Percentiles rank a stretch among this genome's conserved stretches.
phyloP scores from a whole-genome alignment of 2,329 filamentous ascomycete species.

The Cercospora sojina region DNA sequence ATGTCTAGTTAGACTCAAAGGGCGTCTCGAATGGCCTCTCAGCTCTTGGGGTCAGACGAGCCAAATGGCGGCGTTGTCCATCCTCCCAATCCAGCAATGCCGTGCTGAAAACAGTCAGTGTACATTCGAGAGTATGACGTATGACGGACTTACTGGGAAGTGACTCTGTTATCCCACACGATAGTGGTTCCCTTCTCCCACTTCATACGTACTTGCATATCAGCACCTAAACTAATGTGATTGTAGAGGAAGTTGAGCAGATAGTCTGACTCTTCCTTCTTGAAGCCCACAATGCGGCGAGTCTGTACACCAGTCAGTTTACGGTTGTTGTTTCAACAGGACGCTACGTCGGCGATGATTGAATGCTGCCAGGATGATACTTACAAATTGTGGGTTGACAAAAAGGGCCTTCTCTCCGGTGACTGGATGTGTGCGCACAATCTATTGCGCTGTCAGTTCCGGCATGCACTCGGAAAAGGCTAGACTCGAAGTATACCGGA shows the following conservation, averaged over 20 bases:
- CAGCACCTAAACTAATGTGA: slow-evolving; percentile 69
- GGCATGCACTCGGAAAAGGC: neutral
- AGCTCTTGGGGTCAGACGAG: slow-evolving; percentile 78
- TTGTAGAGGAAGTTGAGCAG: slow-evolving; percentile 75
- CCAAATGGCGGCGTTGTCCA: slow-evolving; percentile 74
- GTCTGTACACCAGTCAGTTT: slow-evolving; percentile 44
- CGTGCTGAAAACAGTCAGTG: slow-evolving; percentile 43
- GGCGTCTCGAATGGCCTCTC: slow-evolving; percentile 71
- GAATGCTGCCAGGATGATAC: neutral
- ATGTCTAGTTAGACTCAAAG: slow-evolving; percentile 36
- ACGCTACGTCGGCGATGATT: neutral
- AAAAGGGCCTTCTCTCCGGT: slow-evolving; percentile 83
- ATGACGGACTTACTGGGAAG: slow-evolving; percentile 47
- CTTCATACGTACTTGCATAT: slow-evolving; percentile 67
- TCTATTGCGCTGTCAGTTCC: slow-evolving; percentile 21
- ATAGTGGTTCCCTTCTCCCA: slow-evolving; percentile 28
- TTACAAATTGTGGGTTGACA: slow-evolving; percentile 73
- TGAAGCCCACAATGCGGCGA: slow-evolving; percentile 74
- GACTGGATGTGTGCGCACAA: slow-evolving; percentile 74
- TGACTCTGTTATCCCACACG: slow-evolving; percentile 30
- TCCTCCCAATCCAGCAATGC: slow-evolving; percentile 79
- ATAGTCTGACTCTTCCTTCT: slow-evolving; percentile 81
- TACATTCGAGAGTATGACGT: neutral
- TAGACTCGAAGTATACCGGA: slow-evolving; percentile 45
- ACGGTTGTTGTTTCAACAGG: neutral